These are phyloP conservation scores for Colletotrichum lindemuthianum DNA, from an alignment of 2,329 filamentous ascomycete species.

Conservation along the genomic window DNA sequence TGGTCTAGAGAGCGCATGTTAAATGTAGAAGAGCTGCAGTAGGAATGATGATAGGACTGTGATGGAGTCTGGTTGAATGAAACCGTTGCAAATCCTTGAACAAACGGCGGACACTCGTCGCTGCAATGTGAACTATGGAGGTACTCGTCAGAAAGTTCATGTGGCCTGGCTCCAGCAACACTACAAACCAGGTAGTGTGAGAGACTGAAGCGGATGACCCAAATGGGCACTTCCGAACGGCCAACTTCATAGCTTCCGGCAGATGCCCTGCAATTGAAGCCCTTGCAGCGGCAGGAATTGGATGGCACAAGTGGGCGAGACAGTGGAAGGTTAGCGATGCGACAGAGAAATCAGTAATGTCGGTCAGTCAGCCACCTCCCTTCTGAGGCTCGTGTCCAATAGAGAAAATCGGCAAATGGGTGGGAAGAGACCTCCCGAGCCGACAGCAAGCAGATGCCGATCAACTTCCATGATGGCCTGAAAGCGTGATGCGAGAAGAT, in stretches of 20 bases:
- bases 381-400: conserved; percentile 20
- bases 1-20: too few relatives aligned
- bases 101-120: too few relatives aligned
- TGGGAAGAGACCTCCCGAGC: conserved; percentile 4
- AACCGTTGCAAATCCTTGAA: too few relatives aligned
- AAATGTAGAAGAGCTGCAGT: too few relatives aligned
- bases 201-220: conserved; percentile 18
- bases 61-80: too few relatives aligned
- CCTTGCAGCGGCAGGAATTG: neutral
- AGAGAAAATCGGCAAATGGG: neutral
- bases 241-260: neutral
- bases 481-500: conserved; percentile 3
- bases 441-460: conserved; percentile 15
- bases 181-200: too few relatives aligned
- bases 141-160: too few relatives aligned
- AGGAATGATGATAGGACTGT: too few relatives aligned
- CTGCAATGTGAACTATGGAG: too few relatives aligned
- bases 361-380: conserved; percentile 14
- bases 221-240: conserved; percentile 17
- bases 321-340: neutral
- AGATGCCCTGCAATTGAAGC: conserved; percentile 8
- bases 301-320: neutral
- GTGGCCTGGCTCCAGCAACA: too few relatives aligned
- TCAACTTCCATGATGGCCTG: conserved; percentile 24
- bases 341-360: conserved; percentile 7